Evolutionary conservation across 2,329 filamentous ascomycete species (phyloP), one percentile per base, ranked within the genome.

Genomic region (Huntiella moniliformis): DNA sequence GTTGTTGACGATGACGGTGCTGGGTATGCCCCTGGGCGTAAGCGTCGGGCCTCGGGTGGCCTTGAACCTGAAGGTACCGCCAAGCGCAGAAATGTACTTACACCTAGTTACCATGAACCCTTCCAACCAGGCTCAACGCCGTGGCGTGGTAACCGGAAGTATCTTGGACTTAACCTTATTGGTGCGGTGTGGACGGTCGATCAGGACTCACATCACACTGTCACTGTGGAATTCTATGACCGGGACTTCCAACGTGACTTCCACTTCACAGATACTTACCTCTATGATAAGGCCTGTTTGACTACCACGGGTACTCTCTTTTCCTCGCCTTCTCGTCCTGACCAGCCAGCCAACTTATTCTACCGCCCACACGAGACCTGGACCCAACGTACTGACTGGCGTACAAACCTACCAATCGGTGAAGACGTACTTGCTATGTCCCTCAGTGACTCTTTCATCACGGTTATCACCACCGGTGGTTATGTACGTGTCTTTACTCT

Each of bases 171-270:
- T 36, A 96, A 96, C 57, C 66, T 98, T 49, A 83, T 87, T 45
- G 91, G 92, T 1, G 91, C 92, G 56, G 83, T 95, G 6, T 98
- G 91, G 85, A 96, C 88, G 0, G 84, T 98, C 13, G 83, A 94
- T 54, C 91, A 98, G 61, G 87, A 95, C 56, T 82, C 81, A 0
- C 81, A 88, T 54, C 77, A 96, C 58, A 98, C 91, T 1, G 79
- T 98, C 8, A 95, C 87, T 0, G 87, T 96, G 2, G 91, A 96
- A 56, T 98, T 98, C 59, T 95, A 96, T 59, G 92, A 98, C 60
- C 81, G 86, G 49, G 86, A 93, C 54, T 78, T 82, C 49, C 82
- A 94, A 58, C 74, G 88, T 41, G 86, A 96, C 59, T 95, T 95
- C 56, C 91, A 96, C 64, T 96, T 98, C 59, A 96, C 87, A 10